phyloP scores from a whole-genome alignment of 495 filamentous ascomycete genomes.

The Tuber aestivum region DNA sequence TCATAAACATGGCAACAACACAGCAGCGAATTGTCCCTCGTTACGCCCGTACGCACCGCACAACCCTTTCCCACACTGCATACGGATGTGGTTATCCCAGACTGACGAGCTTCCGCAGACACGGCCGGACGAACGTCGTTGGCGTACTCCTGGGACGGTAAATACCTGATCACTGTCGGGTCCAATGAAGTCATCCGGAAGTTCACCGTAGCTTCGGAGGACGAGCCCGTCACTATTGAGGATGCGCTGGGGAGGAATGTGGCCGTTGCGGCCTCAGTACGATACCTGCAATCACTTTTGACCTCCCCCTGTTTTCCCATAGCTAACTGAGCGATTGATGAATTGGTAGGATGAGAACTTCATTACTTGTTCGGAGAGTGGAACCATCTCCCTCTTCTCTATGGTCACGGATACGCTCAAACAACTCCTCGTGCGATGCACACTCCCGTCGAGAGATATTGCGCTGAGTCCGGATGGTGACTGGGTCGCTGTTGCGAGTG shows the following conservation, averaged over 20 bases:
- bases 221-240: slow-evolving; percentile 84
- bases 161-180: slow-evolving; percentile 72
- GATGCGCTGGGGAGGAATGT: slow-evolving; percentile 76
- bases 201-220: slow-evolving; percentile 82
- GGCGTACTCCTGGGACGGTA: slow-evolving; percentile 64
- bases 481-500: slow-evolving; percentile 94
- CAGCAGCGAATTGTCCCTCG: slow-evolving; percentile 27
- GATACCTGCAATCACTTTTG: slow-evolving; percentile 9
- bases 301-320: neutral
- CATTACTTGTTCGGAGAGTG: slow-evolving; percentile 84
- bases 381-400: slow-evolving; percentile 81
- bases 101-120: slow-evolving; percentile 47
- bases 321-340: neutral
- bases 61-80: neutral
- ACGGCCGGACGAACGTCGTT: slow-evolving; percentile 62
- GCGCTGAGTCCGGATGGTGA: slow-evolving; percentile 72
- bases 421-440: slow-evolving; percentile 70
- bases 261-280: slow-evolving; percentile 64
- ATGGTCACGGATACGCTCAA: slow-evolving; percentile 69
- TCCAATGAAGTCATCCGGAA: slow-evolving; percentile 85
- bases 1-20: slow-evolving; percentile 20
- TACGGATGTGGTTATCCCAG: neutral
- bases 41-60: slow-evolving; percentile 28
- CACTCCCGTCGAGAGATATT: slow-evolving; percentile 78
- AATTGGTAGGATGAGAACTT: slow-evolving; percentile 67